Percentiles rank a stretch among this genome's conserved stretches.
Evolutionary conservation across 805 yeast genomes (phyloP).

Genomic region (Saturnispora sekii): DNA sequence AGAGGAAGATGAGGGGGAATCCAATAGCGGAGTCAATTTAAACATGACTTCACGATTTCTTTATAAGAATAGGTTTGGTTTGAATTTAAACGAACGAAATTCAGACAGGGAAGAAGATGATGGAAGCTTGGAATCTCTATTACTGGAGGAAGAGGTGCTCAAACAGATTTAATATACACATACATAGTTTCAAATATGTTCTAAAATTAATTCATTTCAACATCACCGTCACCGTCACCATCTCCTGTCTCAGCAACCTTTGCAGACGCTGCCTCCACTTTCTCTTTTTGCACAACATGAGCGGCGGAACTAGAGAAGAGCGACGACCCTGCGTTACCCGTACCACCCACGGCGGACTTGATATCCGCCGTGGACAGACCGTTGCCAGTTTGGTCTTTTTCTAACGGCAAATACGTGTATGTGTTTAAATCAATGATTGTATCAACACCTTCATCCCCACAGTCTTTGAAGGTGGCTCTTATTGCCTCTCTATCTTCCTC

Average conservation of each 20-base stretch:
- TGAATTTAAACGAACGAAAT: background rate
- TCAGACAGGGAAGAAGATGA: background rate
- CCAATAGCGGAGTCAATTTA: constrained; percentile 16
- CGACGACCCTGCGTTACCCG: constrained; percentile 20
- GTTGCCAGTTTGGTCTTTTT: constrained; percentile 9
- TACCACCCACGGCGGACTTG: constrained; percentile 34
- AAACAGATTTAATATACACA: constrained; percentile 7
- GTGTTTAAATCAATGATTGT: constrained; percentile 29
- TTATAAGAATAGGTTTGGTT: constrained; percentile 11
- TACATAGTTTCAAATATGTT: background rate
- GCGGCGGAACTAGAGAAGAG: constrained; percentile 27
- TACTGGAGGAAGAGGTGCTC: constrained; percentile 23
- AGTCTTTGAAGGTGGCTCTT: constrained; percentile 12
- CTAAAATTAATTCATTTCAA: constrained; percentile 1
- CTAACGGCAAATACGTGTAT: constrained; percentile 22
- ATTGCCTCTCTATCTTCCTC: background rate
- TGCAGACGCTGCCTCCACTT: background rate
- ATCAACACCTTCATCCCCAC: constrained; percentile 26
- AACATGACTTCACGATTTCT: constrained; percentile 20
- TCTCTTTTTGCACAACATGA: constrained; percentile 11
- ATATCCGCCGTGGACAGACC: constrained; percentile 32
- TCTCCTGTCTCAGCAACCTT: background rate
- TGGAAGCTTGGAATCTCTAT: constrained; percentile 19
- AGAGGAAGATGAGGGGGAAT: background rate
- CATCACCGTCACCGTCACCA: constrained; percentile 1